phyloP scores from a whole-genome alignment of 2,329 filamentous ascomycete species.

The Mollisiaceae sp. region DNA sequence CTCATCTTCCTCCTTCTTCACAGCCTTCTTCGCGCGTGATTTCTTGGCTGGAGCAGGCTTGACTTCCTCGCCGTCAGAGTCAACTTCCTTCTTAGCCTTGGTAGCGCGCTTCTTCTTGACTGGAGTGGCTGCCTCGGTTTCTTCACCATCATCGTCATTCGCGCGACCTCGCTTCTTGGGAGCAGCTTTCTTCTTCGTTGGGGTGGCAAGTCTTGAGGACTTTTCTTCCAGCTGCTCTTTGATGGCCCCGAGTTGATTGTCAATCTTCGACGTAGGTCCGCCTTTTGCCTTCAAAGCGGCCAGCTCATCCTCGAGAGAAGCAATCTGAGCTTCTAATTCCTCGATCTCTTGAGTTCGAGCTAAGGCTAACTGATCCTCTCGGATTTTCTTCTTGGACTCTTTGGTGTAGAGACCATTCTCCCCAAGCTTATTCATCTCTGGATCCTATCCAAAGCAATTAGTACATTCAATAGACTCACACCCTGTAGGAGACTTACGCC shows the following conservation, averaged over 20 bases:
- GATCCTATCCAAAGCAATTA: conserved; percentile 35
- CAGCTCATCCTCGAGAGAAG: conserved; percentile 22
- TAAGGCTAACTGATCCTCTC: conserved; percentile 27
- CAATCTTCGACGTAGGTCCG: conserved; percentile 17
- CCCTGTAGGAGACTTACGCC: conserved; percentile 60
- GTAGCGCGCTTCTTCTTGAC: conserved; percentile 47
- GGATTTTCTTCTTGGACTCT: conserved; percentile 34
- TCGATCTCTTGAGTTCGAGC: conserved; percentile 19
- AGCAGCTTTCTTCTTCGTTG: conserved; percentile 19
- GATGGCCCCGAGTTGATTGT: conserved; percentile 20
- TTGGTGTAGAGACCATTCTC: conserved; percentile 35
- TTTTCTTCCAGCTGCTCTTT: conserved; percentile 31
- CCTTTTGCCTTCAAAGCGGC: conserved; percentile 12
- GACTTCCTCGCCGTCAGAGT: conserved; percentile 28
- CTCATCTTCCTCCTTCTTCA: conserved; percentile 4
- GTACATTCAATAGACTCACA: background rate
- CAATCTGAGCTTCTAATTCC: conserved; percentile 28
- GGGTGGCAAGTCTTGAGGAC: conserved; percentile 1
- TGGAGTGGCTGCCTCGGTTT: conserved; percentile 34
- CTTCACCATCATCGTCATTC: conserved; percentile 19
- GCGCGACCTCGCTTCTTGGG: conserved; percentile 29
- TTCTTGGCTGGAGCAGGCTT: conserved; percentile 33
- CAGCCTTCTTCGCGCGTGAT: conserved; percentile 22
- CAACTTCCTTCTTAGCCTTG: conserved; percentile 34
- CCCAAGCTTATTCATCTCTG: conserved; percentile 43